Evolutionary conservation across 2,329 filamentous ascomycete species (phyloP), one percentile per base, ranked within the genome.

Genomic region (Myriosclerotinia duriaeana): DNA sequence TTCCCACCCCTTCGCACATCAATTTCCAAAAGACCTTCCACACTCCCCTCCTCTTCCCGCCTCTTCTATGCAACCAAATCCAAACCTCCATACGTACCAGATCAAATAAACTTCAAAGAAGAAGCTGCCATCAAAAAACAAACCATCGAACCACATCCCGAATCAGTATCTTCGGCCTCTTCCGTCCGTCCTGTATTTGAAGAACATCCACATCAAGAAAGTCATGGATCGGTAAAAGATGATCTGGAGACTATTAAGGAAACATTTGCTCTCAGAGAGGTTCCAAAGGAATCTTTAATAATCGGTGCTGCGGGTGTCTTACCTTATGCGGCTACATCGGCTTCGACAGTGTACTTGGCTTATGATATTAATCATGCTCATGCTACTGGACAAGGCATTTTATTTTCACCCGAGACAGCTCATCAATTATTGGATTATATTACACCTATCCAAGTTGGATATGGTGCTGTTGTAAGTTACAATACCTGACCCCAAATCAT

Each of bases 381-480:
- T 75, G 83, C 85, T 1, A 79, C 81, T 20, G 91, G 90, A 42
- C 81, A 83, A 17, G 83, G 85, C 38, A 81, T 89, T 61, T 76
- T 93, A 53, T 84, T 95, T 75, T 86, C 81, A 66, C 70, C 87
- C 60, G 86, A 92, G 60, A 89, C 85, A 3, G 93, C 93, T 2
- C 86, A 88, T 68, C 80, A 90, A 34, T 81, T 92, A 65, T 83
- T 97, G 12, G 84, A 89, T 71, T 77, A 92, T 20, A 82, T 97
- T 40, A 93, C 97, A 79, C 93, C 93, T 15, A 80, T 97, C 64
- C 94, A 97, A 78, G 85, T 97, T 65, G 93, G 92, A 67, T 97
- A 96, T 74, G 93, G 94, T 65, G 94, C 93, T 58, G 87, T 96
- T 67, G 87, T 89, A 81, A 78, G 87, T 83, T 40, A 44, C 46